These are phyloP conservation scores for Colletotrichum brevisporum DNA, from an alignment of 2,329 filamentous ascomycete genomes.

Conservation along the genomic window DNA sequence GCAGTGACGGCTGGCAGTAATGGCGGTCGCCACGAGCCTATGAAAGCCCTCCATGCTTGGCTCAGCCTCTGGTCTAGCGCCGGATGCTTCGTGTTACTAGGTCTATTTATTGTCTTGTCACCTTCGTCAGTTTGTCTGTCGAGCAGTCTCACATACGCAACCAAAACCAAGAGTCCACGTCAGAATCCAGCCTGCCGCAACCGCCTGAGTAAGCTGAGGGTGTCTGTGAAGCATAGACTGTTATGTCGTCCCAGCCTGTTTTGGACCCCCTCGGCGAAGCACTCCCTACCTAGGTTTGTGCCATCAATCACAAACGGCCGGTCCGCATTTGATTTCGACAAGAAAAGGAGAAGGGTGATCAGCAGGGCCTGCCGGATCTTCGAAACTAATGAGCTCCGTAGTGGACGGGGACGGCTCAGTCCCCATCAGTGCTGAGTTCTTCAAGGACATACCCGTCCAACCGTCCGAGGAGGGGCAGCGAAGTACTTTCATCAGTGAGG, in stretches of 20 bases:
- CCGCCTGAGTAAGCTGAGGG: conserved; percentile 23
- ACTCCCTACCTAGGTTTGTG: not conserved
- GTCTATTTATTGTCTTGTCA: conserved; percentile 15
- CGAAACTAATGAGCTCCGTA: conserved; percentile 4
- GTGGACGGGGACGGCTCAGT: not conserved
- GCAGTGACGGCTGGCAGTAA: conserved; percentile 31
- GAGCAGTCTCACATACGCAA: conserved; percentile 24
- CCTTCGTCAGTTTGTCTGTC: conserved; percentile 14
- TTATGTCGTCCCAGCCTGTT: conserved; percentile 4
- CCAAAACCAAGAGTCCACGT: conserved; percentile 10
- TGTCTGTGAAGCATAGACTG: conserved; percentile 7
- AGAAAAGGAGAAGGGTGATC: conserved; percentile 27
- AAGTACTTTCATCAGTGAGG: not conserved
- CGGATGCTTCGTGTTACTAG: conserved; percentile 10
- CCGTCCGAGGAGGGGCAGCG: conserved; percentile 12
- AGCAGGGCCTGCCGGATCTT: conserved; percentile 13
- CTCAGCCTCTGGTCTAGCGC: conserved; percentile 29
- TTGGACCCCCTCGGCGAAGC: not conserved
- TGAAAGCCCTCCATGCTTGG: conserved; percentile 9
- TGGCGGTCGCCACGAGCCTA: conserved; percentile 25
- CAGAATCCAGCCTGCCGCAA: not conserved
- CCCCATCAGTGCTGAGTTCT: not conserved
- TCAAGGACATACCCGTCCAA: conserved; percentile 5
- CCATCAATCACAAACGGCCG: not conserved
- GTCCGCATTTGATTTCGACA: not conserved